phyloP scores from a whole-genome alignment of 164 flowering plant genomes.

The Nelumbo lutea region DNA sequence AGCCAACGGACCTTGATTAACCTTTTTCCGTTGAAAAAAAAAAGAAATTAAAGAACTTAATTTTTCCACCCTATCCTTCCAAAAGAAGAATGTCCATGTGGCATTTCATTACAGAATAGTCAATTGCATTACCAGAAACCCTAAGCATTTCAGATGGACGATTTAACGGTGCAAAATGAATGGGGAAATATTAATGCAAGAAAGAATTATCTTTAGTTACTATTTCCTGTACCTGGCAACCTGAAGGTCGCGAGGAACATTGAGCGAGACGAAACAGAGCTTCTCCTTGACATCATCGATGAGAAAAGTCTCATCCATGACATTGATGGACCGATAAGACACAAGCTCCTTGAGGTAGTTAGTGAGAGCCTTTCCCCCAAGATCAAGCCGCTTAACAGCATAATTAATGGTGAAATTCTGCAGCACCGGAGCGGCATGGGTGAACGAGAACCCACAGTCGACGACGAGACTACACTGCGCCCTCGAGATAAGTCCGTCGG shows the following conservation, averaged over 20 bases:
- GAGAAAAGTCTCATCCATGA: slow-evolving; percentile 89
- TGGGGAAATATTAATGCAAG: too few relatives aligned
- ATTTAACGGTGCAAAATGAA: too few relatives aligned
- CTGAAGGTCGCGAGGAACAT: slow-evolving; percentile 63
- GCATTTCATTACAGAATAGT: too few relatives aligned
- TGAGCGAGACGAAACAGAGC: slow-evolving; percentile 86
- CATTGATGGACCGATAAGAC: slow-evolving; percentile 69
- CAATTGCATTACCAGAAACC: too few relatives aligned
- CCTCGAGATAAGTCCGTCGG: slow-evolving; percentile 39
- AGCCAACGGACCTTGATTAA: too few relatives aligned
- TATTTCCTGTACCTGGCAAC: slow-evolving; percentile 54
- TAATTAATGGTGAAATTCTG: slow-evolving; percentile 83
- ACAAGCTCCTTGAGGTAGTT: slow-evolving; percentile 90
- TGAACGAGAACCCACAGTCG: slow-evolving; percentile 86
- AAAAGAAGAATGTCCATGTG: too few relatives aligned
- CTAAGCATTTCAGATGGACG: too few relatives aligned
- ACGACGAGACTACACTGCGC: slow-evolving; percentile 85
- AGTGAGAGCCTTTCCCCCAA: slow-evolving; percentile 93
- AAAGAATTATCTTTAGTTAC: too few relatives aligned
- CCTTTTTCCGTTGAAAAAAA: too few relatives aligned
- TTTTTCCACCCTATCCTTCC: too few relatives aligned
- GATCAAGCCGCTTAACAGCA: slow-evolving; percentile 76
- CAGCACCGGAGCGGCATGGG: slow-evolving; percentile 84
- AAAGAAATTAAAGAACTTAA: too few relatives aligned
- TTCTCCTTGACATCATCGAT: slow-evolving; percentile 97